Conservation (phyloP, 2,329 filamentous ascomycete species). For the Madurella fahalii region DNA sequence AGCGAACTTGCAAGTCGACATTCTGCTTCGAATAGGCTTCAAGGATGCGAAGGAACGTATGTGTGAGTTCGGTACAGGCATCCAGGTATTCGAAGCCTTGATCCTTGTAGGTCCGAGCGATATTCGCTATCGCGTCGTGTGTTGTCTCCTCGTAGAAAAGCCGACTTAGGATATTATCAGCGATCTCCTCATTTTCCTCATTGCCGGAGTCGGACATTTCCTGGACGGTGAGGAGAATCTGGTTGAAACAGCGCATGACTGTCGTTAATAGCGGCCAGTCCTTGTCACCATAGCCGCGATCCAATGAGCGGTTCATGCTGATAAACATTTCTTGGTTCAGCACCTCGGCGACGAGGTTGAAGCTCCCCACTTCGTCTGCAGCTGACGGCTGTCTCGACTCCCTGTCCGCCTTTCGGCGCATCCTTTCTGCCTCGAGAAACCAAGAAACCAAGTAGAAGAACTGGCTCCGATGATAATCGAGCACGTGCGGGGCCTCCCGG, state of each 20-base stretch:
- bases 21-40: slow-evolving; percentile 95
- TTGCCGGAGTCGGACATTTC: slow-evolving; percentile 81
- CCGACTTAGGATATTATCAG: slow-evolving; percentile 91
- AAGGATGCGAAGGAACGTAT: slow-evolving; percentile 87
- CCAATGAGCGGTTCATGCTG: slow-evolving; percentile 77
- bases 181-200: slow-evolving; percentile 96
- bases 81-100: slow-evolving; percentile 94
- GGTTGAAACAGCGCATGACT: slow-evolving; percentile 89
- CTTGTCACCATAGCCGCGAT: slow-evolving; percentile 74
- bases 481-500: slow-evolving; percentile 76
- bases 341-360: slow-evolving; percentile 81
- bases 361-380: slow-evolving; percentile 63
- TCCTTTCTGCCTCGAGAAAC: slow-evolving; percentile 85
- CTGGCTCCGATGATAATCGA: slow-evolving; percentile 72
- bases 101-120: slow-evolving; percentile 83
- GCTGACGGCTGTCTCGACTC: slow-evolving; percentile 40
- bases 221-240: slow-evolving; percentile 87
- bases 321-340: slow-evolving; percentile 95
- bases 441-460: slow-evolving; percentile 91
- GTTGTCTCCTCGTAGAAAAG: slow-evolving; percentile 99
- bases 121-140: slow-evolving; percentile 78
- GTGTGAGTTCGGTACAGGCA: slow-evolving; percentile 81
- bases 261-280: slow-evolving; percentile 83
- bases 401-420: slow-evolving; percentile 60
- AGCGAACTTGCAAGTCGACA: slow-evolving; percentile 86